Base-by-base conservation (phyloP, 2,329 filamentous ascomycete species). In the Talaromyces albobiverticillius region DNA sequence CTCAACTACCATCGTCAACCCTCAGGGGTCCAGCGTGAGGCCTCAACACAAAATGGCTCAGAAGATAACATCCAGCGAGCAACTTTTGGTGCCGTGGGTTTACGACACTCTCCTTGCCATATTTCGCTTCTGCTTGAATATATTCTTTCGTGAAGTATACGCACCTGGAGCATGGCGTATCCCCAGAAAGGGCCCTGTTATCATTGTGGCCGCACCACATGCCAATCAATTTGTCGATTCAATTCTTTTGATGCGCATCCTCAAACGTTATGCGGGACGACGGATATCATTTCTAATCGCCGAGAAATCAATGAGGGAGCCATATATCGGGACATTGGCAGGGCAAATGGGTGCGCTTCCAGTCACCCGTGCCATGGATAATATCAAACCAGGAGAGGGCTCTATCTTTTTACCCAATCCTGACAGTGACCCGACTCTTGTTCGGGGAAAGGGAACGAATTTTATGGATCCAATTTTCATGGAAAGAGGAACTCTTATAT, bases 141-240 rank as follows among this genome's bases (percentile, higher is more conserved):
- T 96, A 62, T 99, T 99, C 83, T 99, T 99, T 79, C 88, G 94
- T 62, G 93, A 97, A 74, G 90, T 97, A 14, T 91, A 96, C 70
- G 94, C 94, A 13, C 84, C 94, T 60, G 91, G 91, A 62, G 89
- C 92, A 59, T 99, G 94, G 91, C 93, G 92, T 71, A 89, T 97
- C 45, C 94, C 94, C 41, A 85, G 88, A 64, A 82, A 84, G 58
- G 94, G 92, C 0, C 92, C 94, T 1, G 84, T 99, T 58, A 89
- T 99, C 55, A 94, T 99, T 66, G 94, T 99, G 62, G 94, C 92
- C 43, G 94, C 93, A 51, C 94, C 94, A 61, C 94, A 99, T 78
- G 93, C 93, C 57, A 99, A 99, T 71, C 90, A 96, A 86, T 99
- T 99, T 63, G 92, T 97, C 67, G 94, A 99, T 67, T 93, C 91